Conservation (phyloP, 805 yeast genomes). For the Monosporozyma aerobia region DNA sequence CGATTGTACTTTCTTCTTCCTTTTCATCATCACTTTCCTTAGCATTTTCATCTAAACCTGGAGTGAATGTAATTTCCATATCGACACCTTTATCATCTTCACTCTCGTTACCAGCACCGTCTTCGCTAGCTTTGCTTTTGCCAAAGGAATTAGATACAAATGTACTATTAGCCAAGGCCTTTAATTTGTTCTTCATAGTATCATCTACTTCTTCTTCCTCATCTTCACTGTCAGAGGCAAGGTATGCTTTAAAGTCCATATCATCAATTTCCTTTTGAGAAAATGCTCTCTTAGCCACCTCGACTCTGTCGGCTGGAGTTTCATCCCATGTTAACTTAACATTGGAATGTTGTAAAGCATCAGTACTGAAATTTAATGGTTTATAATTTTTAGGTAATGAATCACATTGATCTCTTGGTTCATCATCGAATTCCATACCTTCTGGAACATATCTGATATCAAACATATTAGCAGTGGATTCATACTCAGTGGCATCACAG, state of each 20-base stretch:
- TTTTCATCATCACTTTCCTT: conserved; percentile 27
- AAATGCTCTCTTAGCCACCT: conserved; percentile 70
- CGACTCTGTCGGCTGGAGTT: conserved; percentile 82
- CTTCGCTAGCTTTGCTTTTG: conserved; percentile 37
- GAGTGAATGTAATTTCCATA: conserved; percentile 93
- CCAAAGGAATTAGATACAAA: conserved; percentile 30
- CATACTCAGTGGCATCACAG: conserved; percentile 94
- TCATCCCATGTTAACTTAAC: conserved; percentile 98
- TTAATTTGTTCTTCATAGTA: conserved; percentile 48
- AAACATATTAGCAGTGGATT: conserved; percentile 88
- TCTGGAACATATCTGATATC: conserved; percentile 91
- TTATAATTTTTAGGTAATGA: conserved; percentile 69
- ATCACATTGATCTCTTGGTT: conserved; percentile 63
- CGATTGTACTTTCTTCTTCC: conserved; percentile 64
- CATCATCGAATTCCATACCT: conserved; percentile 77
- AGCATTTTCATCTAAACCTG: conserved; percentile 51
- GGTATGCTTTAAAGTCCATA: conserved; percentile 85
- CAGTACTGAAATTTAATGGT: conserved; percentile 79
- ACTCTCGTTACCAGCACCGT: conserved; percentile 26
- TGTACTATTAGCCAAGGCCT: conserved; percentile 42
- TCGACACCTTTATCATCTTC: conserved; percentile 62
- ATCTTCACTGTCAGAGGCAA: conserved; percentile 68
- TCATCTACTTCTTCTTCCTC: conserved; percentile 36
- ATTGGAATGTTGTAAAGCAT: conserved; percentile 91
- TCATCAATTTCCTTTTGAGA: conserved; percentile 82